These are phyloP conservation scores for Tolypocladium album DNA, from an alignment of 2,329 filamentous ascomycete genomes.

Conservation along the genomic window DNA sequence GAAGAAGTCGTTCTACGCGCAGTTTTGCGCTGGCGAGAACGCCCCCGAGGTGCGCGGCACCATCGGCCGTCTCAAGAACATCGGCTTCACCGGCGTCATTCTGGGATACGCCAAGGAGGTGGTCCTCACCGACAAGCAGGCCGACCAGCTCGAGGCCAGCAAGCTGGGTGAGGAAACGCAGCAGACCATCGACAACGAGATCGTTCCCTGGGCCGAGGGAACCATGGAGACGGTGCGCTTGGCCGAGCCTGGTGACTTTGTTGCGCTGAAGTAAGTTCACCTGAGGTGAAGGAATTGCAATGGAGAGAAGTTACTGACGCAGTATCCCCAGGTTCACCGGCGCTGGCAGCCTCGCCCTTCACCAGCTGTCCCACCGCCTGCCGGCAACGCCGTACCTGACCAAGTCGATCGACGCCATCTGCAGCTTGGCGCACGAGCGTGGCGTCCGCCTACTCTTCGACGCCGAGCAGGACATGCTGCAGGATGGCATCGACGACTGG, in stretches of 20 bases:
- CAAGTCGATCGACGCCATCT: constrained; percentile 63
- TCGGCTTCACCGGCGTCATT: constrained; percentile 77
- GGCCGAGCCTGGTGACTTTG: constrained; percentile 51
- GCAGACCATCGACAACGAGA: constrained; percentile 44
- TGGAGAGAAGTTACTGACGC: background rate
- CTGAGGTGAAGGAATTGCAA: background rate
- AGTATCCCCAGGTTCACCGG: constrained; percentile 55
- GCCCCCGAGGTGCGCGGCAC: constrained; percentile 56
- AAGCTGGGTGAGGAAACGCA: constrained; percentile 37
- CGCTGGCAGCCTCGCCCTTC: constrained; percentile 63
- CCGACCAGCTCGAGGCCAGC: constrained; percentile 28
- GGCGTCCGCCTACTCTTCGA: constrained; percentile 72
- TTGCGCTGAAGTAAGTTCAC: constrained; percentile 46
- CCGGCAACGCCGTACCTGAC: constrained; percentile 54
- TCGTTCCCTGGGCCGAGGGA: constrained; percentile 61
- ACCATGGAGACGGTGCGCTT: constrained; percentile 65
- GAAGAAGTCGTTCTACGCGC: constrained; percentile 77
- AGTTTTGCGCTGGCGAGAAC: constrained; percentile 82
- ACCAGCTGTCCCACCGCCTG: constrained; percentile 51
- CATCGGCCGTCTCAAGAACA: constrained; percentile 52
- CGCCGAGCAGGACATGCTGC: constrained; percentile 72
- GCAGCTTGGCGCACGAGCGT: constrained; percentile 56
- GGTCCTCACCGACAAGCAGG: constrained; percentile 50
- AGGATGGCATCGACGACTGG: constrained; percentile 73
- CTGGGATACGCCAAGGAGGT: constrained; percentile 78